These are phyloP conservation scores for Henckelia pumila DNA, from an alignment of 257 asterid genomes.

Conservation along the genomic window DNA sequence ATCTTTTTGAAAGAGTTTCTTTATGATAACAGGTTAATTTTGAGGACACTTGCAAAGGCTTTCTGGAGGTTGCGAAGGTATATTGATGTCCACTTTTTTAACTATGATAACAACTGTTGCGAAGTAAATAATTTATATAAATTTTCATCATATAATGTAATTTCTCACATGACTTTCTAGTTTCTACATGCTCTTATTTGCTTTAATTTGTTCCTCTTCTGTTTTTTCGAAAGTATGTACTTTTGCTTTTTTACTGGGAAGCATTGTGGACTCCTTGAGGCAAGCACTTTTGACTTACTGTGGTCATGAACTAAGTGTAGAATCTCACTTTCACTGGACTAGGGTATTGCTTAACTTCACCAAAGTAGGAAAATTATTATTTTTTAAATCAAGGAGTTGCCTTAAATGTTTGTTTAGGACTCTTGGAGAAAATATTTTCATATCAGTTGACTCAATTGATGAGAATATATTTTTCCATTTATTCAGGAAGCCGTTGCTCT, in stretches of 20 bases:
- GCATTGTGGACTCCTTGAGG: conserved; percentile 1
- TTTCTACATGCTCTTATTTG: neutral
- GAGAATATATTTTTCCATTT: conserved; percentile 15
- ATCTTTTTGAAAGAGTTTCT: conserved; percentile 27
- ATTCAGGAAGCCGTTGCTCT: conserved; percentile 91
- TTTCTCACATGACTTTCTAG: neutral
- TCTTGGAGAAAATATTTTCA: neutral
- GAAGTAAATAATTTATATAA: too few species aligned
- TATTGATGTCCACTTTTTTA: conserved; percentile 16
- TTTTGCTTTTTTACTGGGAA: neutral
- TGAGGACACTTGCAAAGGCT: conserved; percentile 99
- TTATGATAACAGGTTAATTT: conserved; percentile 67
- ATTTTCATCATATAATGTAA: neutral
- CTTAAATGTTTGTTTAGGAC: neutral
- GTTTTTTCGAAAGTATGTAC: neutral
- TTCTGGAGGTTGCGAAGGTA: conserved; percentile 96
- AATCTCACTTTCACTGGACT: neutral
- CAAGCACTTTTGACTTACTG: neutral
- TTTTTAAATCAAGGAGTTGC: neutral
- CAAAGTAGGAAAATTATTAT: neutral
- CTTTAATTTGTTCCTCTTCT: neutral
- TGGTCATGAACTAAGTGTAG: neutral
- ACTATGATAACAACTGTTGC: too few species aligned
- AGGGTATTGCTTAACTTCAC: neutral
- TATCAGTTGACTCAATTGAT: conserved; percentile 11